Evolutionary conservation across 176 grass and related monocot genomes (phyloP).

Genomic region (Paspalum vaginatum): DNA sequence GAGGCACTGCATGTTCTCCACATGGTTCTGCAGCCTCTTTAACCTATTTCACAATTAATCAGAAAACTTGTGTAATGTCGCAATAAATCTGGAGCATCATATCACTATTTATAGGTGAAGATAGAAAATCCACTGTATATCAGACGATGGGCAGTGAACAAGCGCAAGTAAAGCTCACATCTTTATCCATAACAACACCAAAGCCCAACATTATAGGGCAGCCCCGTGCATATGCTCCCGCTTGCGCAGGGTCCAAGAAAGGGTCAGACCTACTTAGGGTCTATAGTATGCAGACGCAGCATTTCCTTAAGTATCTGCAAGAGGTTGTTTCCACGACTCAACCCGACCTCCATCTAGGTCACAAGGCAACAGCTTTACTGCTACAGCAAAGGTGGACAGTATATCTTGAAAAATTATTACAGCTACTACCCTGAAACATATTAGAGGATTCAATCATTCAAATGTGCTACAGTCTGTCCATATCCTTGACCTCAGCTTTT

Average conservation of each 20-base stretch:
- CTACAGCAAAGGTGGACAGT: no score
- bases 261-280: no score
- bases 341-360: no score
- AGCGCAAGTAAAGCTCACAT: background rate
- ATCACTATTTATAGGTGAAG: background rate
- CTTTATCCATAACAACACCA: background rate
- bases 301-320: no score
- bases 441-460: background rate
- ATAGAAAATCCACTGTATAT: constrained; percentile 2
- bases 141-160: background rate
- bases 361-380: no score
- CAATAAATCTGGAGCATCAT: constrained; percentile 1
- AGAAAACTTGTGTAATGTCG: background rate
- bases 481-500: background rate
- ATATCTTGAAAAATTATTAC: background rate
- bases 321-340: no score
- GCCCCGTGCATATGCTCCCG: no score
- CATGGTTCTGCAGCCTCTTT: background rate
- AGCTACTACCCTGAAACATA: background rate
- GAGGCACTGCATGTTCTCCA: background rate
- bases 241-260: background rate
- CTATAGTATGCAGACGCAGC: no score
- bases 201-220: background rate
- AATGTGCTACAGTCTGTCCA: background rate
- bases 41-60: background rate